These are phyloP conservation scores for Graphilbum ipis-grandicollis DNA, from an alignment of 2,329 filamentous ascomycete genomes.

Conservation along the genomic window DNA sequence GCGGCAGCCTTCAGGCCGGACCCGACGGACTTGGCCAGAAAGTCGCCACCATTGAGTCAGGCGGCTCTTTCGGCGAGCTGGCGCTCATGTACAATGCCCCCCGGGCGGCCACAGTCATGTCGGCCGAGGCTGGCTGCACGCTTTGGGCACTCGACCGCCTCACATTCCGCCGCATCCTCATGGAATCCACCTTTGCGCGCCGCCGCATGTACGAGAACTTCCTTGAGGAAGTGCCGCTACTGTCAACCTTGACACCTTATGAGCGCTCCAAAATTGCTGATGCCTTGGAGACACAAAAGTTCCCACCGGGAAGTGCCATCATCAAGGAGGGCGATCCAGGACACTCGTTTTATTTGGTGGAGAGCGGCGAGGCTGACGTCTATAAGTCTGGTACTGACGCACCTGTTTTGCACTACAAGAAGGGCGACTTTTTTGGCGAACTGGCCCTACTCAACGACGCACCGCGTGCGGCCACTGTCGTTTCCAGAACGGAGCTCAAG, in stretches of 20 bases:
- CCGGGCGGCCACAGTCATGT: conserved; percentile 83
- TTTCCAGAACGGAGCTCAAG: conserved; percentile 75
- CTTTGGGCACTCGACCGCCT: conserved; percentile 91
- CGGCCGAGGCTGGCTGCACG: conserved; percentile 58
- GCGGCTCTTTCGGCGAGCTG: conserved; percentile 89
- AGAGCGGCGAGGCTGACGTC: conserved; percentile 72
- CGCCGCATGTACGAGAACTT: conserved; percentile 96
- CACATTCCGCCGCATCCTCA: conserved; percentile 92
- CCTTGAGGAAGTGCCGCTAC: conserved; percentile 78
- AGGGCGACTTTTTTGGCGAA: conserved; percentile 96
- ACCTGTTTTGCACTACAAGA: conserved; percentile 64
- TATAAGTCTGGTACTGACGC: conserved; percentile 57
- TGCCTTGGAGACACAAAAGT: conserved; percentile 82
- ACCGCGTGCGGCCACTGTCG: conserved; percentile 75
- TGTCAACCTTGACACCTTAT: conserved; percentile 71
- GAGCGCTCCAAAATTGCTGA: conserved; percentile 97
- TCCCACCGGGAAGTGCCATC: conserved; percentile 60
- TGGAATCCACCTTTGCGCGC: conserved; percentile 94
- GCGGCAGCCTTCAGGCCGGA: conserved; percentile 63
- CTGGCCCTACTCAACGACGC: conserved; percentile 85
- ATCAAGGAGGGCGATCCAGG: conserved; percentile 86
- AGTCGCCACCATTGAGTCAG: conserved; percentile 67
- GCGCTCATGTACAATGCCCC: conserved; percentile 98
- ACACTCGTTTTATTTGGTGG: conserved; percentile 80
- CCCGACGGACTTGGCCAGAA: conserved; percentile 66